Evolutionary conservation across 1,139 yeast genomes (phyloP).

Genomic region (Hemisphaericaspora lyxosophila): DNA sequence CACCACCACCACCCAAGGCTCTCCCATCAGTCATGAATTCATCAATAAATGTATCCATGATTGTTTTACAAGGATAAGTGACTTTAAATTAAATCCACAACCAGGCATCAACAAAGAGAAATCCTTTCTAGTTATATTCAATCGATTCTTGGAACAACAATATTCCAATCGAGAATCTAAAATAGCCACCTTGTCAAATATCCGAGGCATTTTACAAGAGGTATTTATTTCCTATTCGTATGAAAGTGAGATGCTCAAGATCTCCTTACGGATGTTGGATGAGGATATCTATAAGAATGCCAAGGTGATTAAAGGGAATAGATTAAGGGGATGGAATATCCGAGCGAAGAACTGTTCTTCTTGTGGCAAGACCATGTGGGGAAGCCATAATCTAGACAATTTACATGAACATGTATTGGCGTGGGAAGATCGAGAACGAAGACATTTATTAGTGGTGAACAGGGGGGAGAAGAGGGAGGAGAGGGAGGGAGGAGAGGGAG

Average conservation of each 20-base stretch:
- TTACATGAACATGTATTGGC: slow-evolving; percentile 37
- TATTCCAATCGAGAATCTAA: slow-evolving; percentile 13
- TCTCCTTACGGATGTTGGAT: slow-evolving; percentile 55
- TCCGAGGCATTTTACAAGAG: slow-evolving; percentile 61
- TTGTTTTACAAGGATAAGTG: slow-evolving; percentile 51
- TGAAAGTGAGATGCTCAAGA: slow-evolving; percentile 57
- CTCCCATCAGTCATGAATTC: too few relatives aligned
- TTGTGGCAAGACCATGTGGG: slow-evolving; percentile 69
- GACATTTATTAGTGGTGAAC: slow-evolving; percentile 3
- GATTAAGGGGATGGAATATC: slow-evolving; percentile 62
- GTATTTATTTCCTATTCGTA: slow-evolving; percentile 64
- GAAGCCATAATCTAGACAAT: slow-evolving; percentile 48
- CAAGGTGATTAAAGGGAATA: slow-evolving; percentile 35
- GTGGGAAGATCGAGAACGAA: slow-evolving; percentile 46
- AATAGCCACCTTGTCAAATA: slow-evolving; percentile 52
- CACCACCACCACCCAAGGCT: too few relatives aligned
- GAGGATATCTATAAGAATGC: slow-evolving; percentile 51
- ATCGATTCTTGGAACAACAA: slow-evolving; percentile 41
- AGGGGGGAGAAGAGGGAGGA: slow-evolving; percentile 5
- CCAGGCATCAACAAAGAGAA: slow-evolving; percentile 22
- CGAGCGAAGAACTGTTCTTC: slow-evolving; percentile 59
- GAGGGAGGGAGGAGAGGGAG: slow-evolving; percentile 3
- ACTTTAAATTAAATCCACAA: slow-evolving; percentile 27
- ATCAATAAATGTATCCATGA: slow-evolving; percentile 50
- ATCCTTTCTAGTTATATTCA: slow-evolving; percentile 52